Conservation (phyloP, 1,139 yeast species). For the Protomyces pachydermus region DNA sequence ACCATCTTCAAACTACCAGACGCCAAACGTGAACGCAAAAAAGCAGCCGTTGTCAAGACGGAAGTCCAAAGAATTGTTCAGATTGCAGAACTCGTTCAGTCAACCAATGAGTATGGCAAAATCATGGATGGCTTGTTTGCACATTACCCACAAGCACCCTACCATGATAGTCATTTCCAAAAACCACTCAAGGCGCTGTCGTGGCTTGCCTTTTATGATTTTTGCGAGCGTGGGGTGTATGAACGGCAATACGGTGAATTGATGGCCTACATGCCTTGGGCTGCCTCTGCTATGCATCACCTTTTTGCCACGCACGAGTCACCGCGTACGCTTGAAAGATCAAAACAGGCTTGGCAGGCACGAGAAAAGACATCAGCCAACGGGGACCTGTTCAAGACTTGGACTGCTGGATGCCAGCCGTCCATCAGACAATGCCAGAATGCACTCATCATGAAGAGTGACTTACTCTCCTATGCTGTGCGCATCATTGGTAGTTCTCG, state of each 20-base stretch:
- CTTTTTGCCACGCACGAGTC: slow-evolving; percentile 52
- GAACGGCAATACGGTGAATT: slow-evolving; percentile 48
- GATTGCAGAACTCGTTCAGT: slow-evolving; percentile 48
- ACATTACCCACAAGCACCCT: slow-evolving; percentile 51
- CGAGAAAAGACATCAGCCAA: slow-evolving; percentile 32
- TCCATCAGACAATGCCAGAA: slow-evolving; percentile 34
- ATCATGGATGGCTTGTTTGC: slow-evolving; percentile 51
- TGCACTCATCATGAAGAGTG: slow-evolving; percentile 33
- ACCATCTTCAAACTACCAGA: slow-evolving; percentile 15
- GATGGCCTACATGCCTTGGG: slow-evolving; percentile 52
- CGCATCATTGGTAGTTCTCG: slow-evolving; percentile 36
- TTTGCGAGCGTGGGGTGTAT: slow-evolving; percentile 45
- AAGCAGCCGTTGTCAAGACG: slow-evolving; percentile 1
- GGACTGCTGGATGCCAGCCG: slow-evolving; percentile 32
- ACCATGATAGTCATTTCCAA: slow-evolving; percentile 60
- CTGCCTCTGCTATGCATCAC: slow-evolving; percentile 60
- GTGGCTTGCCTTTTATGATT: slow-evolving; percentile 71
- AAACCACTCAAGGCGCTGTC: slow-evolving; percentile 66
- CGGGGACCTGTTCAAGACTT: slow-evolving; percentile 35
- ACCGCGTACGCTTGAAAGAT: slow-evolving; percentile 25
- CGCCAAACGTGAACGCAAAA: slow-evolving; percentile 21
- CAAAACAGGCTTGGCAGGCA: slow-evolving; percentile 33
- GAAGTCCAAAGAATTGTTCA: slow-evolving; percentile 42
- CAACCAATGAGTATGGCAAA: slow-evolving; percentile 53
- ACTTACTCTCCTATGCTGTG: slow-evolving; percentile 38